Evolutionary conservation across 148 eudicot species (phyloP).

Genomic region (Rhododendron williamsianum): DNA sequence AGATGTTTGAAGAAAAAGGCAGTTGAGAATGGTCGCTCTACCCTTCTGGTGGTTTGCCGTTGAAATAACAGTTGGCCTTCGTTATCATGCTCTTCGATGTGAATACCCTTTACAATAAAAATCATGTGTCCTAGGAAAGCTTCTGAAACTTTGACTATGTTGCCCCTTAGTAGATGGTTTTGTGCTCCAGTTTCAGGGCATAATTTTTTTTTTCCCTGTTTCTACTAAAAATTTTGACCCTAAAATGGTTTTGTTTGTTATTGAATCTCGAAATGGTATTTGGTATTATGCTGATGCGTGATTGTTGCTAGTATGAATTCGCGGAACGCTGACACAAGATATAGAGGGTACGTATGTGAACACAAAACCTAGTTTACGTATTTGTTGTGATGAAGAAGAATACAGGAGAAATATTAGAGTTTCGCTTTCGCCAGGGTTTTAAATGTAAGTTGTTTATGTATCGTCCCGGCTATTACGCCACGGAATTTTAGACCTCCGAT

Average conservation of each 20-base stretch:
- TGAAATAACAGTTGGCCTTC: background rate
- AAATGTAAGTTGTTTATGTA: too few species aligned
- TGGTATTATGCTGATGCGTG: background rate
- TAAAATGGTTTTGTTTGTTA: background rate
- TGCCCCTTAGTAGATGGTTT: background rate
- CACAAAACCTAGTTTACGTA: background rate
- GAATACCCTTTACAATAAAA: background rate
- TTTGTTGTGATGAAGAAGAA: background rate
- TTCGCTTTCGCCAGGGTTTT: background rate
- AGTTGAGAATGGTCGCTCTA: background rate
- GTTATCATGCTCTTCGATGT: background rate
- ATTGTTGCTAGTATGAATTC: background rate
- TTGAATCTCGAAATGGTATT: background rate
- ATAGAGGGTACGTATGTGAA: background rate
- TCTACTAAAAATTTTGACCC: background rate
- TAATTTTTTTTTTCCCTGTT: background rate
- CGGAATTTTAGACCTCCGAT: background rate
- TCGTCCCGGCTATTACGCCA: too few species aligned
- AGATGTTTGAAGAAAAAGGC: slow-evolving; percentile 44
- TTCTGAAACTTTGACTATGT: background rate
- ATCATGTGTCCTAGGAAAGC: background rate
- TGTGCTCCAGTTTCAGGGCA: background rate
- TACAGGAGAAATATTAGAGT: background rate
- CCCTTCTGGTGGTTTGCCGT: background rate
- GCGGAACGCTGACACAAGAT: background rate